A percentile compares a stretch with the other conserved stretches of the same genome.
phyloP scores from a whole-genome alignment of 768 basidiomycete species.

The Steccherinum ochraceum region DNA sequence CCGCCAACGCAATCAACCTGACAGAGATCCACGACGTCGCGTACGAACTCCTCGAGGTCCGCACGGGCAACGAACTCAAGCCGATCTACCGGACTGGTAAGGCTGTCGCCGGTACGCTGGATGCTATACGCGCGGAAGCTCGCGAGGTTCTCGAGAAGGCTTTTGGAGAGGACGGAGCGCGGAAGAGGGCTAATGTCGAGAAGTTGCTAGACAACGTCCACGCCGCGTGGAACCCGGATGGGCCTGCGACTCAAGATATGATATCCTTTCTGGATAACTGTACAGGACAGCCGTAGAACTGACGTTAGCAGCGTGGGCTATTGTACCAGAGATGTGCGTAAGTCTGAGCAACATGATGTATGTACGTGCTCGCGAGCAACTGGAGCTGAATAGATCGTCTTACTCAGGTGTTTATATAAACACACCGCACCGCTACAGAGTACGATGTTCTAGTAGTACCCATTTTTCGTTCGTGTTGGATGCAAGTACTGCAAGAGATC shows the following conservation, averaged over 20 bases:
- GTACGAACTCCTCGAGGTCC: constrained; percentile 17
- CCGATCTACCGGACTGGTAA: constrained; percentile 13
- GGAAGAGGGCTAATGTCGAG: constrained; percentile 14
- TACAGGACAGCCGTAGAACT: too few relatives aligned
- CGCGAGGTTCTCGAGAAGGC: constrained; percentile 9
- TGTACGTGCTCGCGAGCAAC: too few relatives aligned
- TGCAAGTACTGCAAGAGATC: too few relatives aligned
- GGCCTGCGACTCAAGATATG: background rate
- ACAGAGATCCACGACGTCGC: constrained; percentile 10
- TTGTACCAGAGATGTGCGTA: too few relatives aligned
- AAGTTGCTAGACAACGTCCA: background rate
- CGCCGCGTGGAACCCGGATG: background rate
- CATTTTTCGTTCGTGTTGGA: too few relatives aligned
- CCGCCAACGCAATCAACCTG: constrained; percentile 16
- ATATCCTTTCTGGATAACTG: background rate
- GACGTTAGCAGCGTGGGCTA: too few relatives aligned
- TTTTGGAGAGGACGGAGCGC: constrained; percentile 12
- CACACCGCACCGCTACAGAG: too few relatives aligned
- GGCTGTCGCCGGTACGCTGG: constrained; percentile 12
- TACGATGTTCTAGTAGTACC: too few relatives aligned
- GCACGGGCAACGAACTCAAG: constrained; percentile 11
- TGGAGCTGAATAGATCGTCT: too few relatives aligned
- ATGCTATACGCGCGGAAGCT: constrained; percentile 15
- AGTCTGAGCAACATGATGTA: too few relatives aligned
- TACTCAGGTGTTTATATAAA: too few relatives aligned